Percentiles rank a stretch among this genome's conserved stretches.
Evolutionary conservation across 352 stramenopile genomes (phyloP).

Genomic region (Albugo laibachii): DNA sequence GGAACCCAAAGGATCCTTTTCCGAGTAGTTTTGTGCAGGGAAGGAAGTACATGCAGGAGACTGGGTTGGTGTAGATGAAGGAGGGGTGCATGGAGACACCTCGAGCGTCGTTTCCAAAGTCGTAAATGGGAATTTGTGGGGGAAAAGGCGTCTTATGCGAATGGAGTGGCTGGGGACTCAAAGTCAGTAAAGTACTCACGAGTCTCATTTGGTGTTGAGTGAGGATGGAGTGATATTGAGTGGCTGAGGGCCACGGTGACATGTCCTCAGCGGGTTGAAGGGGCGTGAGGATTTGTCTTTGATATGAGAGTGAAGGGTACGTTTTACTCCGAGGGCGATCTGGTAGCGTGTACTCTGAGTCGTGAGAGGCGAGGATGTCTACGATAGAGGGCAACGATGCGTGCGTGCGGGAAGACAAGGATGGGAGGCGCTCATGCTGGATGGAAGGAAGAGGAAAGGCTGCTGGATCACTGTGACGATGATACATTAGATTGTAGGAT

Average conservation of each 20-base stretch:
- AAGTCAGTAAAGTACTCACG: no score
- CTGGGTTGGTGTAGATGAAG: slow-evolving; percentile 56
- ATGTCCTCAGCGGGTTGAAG: slow-evolving; percentile 19
- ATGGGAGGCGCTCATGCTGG: no score
- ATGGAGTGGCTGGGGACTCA: no score
- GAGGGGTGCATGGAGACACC: slow-evolving; percentile 45
- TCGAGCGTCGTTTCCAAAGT: slow-evolving; percentile 46
- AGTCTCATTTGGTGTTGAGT: slow-evolving; percentile 1
- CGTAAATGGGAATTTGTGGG: slow-evolving; percentile 19
- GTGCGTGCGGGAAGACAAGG: no score
- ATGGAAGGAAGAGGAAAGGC: no score
- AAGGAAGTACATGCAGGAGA: slow-evolving; percentile 63
- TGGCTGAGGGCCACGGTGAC: slow-evolving; percentile 51
- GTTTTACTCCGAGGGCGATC: neutral
- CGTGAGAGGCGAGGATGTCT: neutral
- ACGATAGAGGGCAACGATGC: neutral
- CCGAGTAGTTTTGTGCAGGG: slow-evolving; percentile 32
- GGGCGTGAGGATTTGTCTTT: neutral
- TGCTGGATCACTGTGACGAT: no score
- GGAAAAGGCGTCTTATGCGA: neutral
- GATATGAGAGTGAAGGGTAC: neutral
- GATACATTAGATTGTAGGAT: no score
- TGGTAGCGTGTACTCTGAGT: neutral
- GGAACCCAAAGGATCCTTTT: slow-evolving; percentile 51
- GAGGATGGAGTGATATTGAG: slow-evolving; percentile 40